phyloP scores from a whole-genome alignment of 2,329 filamentous ascomycete genomes.

The Pseudogymnoascus sp. region DNA sequence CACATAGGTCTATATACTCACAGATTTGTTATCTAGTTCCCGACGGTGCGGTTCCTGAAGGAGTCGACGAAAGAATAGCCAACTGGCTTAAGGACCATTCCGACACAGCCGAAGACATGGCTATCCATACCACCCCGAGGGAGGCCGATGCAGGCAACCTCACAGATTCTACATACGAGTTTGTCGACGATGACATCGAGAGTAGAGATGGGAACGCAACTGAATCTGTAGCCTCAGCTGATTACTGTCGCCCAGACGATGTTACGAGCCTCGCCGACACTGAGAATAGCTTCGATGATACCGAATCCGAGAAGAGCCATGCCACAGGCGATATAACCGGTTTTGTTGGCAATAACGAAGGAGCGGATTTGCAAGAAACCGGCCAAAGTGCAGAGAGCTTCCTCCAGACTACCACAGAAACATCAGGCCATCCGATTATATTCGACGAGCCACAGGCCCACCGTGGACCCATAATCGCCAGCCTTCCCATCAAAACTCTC shows the following conservation, averaged over 20 bases:
- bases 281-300: constrained; percentile 27
- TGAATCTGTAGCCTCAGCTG: constrained; percentile 29
- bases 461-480: constrained; percentile 16
- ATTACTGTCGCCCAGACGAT: constrained; percentile 28
- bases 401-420: constrained; percentile 24
- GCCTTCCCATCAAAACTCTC: constrained; percentile 33
- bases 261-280: constrained; percentile 30
- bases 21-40: constrained; percentile 17
- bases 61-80: constrained; percentile 22
- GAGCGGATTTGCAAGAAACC: constrained; percentile 25
- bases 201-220: constrained; percentile 28
- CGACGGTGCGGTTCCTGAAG: constrained; percentile 6
- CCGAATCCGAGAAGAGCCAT: constrained; percentile 23
- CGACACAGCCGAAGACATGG: constrained; percentile 20
- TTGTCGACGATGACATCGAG: constrained; percentile 29
- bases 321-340: constrained; percentile 16
- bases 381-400: constrained; percentile 23
- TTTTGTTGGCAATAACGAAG: constrained; percentile 20
- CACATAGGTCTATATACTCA: constrained; percentile 14
- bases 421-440: constrained; percentile 34
- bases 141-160: constrained; percentile 24
- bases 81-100: constrained; percentile 24
- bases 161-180: constrained; percentile 28
- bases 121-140: constrained; percentile 19
- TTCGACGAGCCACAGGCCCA: constrained; percentile 36